Evolutionary conservation across 2,329 filamentous ascomycete species (phyloP).

Genomic region (Xenoacremonium recifei): DNA sequence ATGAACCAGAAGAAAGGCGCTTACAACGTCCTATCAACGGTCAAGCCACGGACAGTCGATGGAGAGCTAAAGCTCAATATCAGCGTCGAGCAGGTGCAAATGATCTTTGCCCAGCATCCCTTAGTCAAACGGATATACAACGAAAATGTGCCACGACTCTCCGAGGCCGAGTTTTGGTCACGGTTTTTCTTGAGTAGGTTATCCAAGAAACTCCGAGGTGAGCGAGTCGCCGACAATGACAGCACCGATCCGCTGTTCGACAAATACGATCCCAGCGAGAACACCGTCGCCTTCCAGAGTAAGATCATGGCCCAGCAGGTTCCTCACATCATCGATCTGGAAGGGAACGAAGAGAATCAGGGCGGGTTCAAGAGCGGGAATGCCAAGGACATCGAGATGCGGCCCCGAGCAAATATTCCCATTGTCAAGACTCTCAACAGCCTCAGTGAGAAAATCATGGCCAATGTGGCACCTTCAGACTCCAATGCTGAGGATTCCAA

Average conservation of each 20-base stretch:
- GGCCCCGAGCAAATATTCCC: conserved; percentile 75
- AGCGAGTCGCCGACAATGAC: conserved; percentile 78
- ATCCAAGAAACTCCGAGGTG: conserved; percentile 87
- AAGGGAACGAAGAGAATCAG: conserved; percentile 93
- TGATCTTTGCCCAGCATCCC: conserved; percentile 92
- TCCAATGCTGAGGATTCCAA: conserved; percentile 55
- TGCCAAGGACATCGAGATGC: conserved; percentile 85
- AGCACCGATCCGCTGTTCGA: conserved; percentile 78
- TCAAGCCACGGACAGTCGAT: conserved; percentile 62
- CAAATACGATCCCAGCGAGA: conserved; percentile 75
- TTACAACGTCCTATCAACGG: conserved; percentile 89
- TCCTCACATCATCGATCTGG: conserved; percentile 86
- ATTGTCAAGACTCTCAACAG: conserved; percentile 88
- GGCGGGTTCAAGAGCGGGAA: conserved; percentile 82
- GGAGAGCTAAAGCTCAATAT: conserved; percentile 75
- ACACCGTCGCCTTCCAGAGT: conserved; percentile 52
- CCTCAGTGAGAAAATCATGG: conserved; percentile 90
- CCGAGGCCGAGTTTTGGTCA: conserved; percentile 84
- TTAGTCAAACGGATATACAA: conserved; percentile 89
- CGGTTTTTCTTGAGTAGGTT: conserved; percentile 90
- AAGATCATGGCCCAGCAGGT: conserved; percentile 64
- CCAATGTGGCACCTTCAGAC: conserved; percentile 79
- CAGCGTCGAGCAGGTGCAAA: conserved; percentile 85
- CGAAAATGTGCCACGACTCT: conserved; percentile 81
- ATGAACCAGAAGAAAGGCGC: conserved; percentile 80